A percentile compares a stretch with the other conserved stretches of the same genome.
phyloP scores from a whole-genome alignment of 2,329 filamentous ascomycete species.

The Alternaria brassicicola region DNA sequence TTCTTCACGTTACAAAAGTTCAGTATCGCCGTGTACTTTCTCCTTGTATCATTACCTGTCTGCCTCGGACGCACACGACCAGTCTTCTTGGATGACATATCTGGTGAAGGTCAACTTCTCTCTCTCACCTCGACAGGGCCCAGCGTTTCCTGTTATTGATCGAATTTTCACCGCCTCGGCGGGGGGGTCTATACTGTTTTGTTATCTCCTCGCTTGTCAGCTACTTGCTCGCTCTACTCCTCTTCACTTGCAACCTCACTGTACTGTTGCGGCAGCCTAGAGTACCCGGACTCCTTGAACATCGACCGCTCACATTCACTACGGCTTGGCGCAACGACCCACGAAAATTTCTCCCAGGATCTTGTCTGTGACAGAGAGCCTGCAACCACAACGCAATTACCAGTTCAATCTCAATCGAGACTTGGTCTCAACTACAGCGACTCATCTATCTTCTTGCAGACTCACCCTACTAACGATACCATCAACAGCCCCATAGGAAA shows the following conservation, averaged over 20 bases:
- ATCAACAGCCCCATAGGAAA: background rate
- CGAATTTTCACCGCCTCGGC: background rate
- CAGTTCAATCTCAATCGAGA: background rate
- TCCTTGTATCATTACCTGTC: background rate
- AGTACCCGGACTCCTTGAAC: background rate
- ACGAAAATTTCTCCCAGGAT: background rate
- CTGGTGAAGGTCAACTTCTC: background rate
- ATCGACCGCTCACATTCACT: background rate
- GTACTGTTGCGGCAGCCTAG: background rate
- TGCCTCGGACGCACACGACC: background rate
- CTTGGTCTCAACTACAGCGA: background rate
- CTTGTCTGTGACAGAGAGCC: background rate
- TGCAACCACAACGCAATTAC: background rate
- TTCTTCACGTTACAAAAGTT: background rate
- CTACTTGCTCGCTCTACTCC: background rate
- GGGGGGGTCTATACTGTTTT: background rate
- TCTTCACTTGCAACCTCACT: background rate
- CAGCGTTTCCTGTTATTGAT: background rate
- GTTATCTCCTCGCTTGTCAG: background rate
- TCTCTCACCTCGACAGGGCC: background rate
- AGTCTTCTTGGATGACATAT: background rate
- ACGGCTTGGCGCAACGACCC: background rate
- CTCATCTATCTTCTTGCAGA: background rate
- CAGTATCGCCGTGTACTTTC: background rate
- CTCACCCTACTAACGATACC: too few species aligned